Evolutionary conservation across 331 rosid species (phyloP).

Genomic region (Rosa hybrid): DNA sequence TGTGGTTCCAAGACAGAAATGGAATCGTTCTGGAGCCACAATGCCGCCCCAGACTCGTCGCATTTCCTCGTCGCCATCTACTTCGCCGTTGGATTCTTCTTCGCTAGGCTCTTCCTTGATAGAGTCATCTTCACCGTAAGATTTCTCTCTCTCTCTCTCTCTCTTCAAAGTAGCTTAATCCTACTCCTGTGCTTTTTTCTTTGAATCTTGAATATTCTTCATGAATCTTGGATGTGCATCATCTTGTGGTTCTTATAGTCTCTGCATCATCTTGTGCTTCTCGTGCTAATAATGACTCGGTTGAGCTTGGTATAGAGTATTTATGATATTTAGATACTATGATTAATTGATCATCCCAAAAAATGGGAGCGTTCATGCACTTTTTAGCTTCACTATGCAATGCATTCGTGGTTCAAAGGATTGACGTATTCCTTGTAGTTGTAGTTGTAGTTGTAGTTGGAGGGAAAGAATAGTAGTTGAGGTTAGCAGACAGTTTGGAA

Average conservation of each 20-base stretch:
- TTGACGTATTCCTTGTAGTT: neutral
- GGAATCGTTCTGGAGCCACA: slow-evolving; percentile 60
- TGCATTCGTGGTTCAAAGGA: neutral
- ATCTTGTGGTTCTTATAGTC: too few relatives aligned
- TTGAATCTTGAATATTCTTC: neutral
- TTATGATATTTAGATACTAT: neutral
- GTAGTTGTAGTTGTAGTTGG: neutral
- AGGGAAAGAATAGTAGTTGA: neutral
- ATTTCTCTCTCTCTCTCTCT: slow-evolving; percentile 13
- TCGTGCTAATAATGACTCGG: neutral
- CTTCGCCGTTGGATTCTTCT: slow-evolving; percentile 57
- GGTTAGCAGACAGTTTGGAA: neutral
- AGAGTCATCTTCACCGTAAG: slow-evolving; percentile 79
- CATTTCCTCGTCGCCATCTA: slow-evolving; percentile 64
- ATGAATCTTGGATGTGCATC: neutral
- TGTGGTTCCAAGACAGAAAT: slow-evolving; percentile 34
- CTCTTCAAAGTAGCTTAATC: neutral
- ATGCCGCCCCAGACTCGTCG: slow-evolving; percentile 41
- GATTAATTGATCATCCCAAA: neutral
- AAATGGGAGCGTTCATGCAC: neutral
- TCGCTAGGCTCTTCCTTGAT: slow-evolving; percentile 68
- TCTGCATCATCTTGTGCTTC: neutral
- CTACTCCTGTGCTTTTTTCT: neutral
- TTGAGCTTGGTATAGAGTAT: neutral
- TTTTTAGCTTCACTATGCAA: neutral